Evolutionary conservation across 2,329 filamentous ascomycete genomes (phyloP).

Genomic region (Scleromitrula shiraiana): DNA sequence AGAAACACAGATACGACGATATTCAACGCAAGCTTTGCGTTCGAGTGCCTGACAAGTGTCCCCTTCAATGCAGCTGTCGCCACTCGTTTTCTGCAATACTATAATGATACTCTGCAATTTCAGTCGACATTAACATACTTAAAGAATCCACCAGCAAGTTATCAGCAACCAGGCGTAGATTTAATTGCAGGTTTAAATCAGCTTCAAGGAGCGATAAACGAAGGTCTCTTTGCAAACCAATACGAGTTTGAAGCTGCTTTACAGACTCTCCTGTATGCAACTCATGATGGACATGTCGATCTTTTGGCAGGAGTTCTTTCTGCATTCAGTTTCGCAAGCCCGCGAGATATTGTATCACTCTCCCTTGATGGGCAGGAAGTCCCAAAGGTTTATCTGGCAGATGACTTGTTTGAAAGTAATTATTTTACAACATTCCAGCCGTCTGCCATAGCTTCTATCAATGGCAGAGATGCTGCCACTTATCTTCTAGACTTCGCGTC

Average conservation of each 20-base stretch:
- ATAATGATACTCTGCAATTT: conserved; percentile 34
- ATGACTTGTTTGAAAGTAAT: conserved; percentile 29
- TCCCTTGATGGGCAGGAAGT: conserved; percentile 44
- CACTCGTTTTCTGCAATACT: conserved; percentile 36
- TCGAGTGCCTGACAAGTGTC: conserved; percentile 36
- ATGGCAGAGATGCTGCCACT: conserved; percentile 41
- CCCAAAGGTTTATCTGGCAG: conserved; percentile 29
- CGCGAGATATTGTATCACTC: conserved; percentile 46
- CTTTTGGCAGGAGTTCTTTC: conserved; percentile 42
- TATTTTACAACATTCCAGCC: conserved; percentile 15
- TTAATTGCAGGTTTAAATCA: conserved; percentile 36
- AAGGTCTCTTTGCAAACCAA: conserved; percentile 40
- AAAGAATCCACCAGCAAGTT: conserved; percentile 42
- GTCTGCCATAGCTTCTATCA: conserved; percentile 45
- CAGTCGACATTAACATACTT: conserved; percentile 29
- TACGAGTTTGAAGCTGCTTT: conserved; percentile 50
- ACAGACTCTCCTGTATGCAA: conserved; percentile 38
- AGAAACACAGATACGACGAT: conserved; percentile 3
- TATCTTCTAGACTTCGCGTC: conserved; percentile 38
- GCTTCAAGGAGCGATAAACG: conserved; percentile 35
- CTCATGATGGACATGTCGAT: conserved; percentile 57
- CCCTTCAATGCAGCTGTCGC: conserved; percentile 39
- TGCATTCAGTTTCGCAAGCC: conserved; percentile 42
- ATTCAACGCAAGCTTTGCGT: conserved; percentile 25
- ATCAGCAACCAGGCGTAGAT: conserved; percentile 41